These are phyloP conservation scores for Aspergillus nanangensis DNA, from an alignment of 495 filamentous ascomycete species.

Conservation along the genomic window DNA sequence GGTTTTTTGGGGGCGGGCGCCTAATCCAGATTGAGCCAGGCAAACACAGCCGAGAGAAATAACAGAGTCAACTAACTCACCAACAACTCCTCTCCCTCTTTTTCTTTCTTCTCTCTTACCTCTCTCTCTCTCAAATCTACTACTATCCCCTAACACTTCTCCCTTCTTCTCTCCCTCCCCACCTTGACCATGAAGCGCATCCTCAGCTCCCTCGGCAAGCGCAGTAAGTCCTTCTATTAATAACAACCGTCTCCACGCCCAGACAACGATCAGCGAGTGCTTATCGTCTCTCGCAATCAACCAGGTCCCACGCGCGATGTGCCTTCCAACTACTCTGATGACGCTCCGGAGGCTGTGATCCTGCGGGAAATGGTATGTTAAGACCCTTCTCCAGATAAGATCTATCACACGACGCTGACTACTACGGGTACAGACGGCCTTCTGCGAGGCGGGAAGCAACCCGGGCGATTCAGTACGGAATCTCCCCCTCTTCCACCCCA, in stretches of 20 bases:
- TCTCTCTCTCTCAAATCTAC: not conserved
- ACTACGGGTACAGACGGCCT: slow-evolving; percentile 45
- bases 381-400: slow-evolving; percentile 19
- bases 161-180: slow-evolving; percentile 9
- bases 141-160: not conserved
- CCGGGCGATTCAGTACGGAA: slow-evolving; percentile 56
- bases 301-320: slow-evolving; percentile 18
- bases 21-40: not conserved
- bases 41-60: not conserved
- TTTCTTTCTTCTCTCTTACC: not conserved
- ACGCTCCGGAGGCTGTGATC: slow-evolving; percentile 46
- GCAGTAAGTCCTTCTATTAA: slow-evolving; percentile 17
- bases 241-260: slow-evolving; percentile 1
- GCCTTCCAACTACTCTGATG: slow-evolving; percentile 23
- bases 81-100: too few species aligned
- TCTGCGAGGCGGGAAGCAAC: slow-evolving; percentile 73
- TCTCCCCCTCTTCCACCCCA: not conserved
- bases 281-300: slow-evolving; percentile 4
- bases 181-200: slow-evolving; percentile 39
- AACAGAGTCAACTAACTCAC: too few species aligned
- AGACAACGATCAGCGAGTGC: not conserved
- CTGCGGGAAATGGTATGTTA: slow-evolving; percentile 46
- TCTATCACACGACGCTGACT: slow-evolving; percentile 5
- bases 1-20: too few species aligned
- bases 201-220: slow-evolving; percentile 30